phyloP scores from a whole-genome alignment of 495 filamentous ascomycete genomes.

The Hyaloscypha bicolor region DNA sequence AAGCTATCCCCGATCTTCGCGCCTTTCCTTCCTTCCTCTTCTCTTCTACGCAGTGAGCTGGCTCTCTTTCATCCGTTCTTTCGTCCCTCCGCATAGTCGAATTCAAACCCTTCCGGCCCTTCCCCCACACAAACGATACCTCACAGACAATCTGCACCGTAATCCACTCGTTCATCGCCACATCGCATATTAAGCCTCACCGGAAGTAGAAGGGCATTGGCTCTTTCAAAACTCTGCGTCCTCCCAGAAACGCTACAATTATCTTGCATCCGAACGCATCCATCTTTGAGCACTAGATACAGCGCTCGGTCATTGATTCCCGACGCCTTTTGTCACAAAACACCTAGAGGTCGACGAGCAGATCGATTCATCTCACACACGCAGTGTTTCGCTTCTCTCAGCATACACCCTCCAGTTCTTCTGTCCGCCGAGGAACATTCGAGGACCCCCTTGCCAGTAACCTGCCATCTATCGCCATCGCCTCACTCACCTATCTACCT shows the following conservation, averaged over 20 bases:
- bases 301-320: slow-evolving; percentile 24
- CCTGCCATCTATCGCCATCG: not conserved
- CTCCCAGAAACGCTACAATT: not conserved
- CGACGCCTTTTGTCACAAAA: slow-evolving; percentile 28
- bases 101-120: not conserved
- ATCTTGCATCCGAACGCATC: not conserved
- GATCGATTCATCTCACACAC: slow-evolving; percentile 24
- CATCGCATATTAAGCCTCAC: slow-evolving; percentile 3
- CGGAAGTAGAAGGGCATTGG: not conserved
- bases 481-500: slow-evolving; percentile 10
- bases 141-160: not conserved
- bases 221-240: not conserved
- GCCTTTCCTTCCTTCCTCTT: slow-evolving; percentile 4
- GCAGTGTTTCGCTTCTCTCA: slow-evolving; percentile 17
- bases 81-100: not conserved
- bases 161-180: slow-evolving; percentile 2
- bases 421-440: not conserved
- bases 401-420: slow-evolving; percentile 17
- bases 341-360: slow-evolving; percentile 6
- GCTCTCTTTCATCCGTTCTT: slow-evolving; percentile 10
- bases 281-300: not conserved
- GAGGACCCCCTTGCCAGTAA: slow-evolving; percentile 10
- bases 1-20: not conserved
- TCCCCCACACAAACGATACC: not conserved
- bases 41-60: not conserved